Percentiles rank a stretch among this genome's conserved stretches.
These are phyloP conservation scores for Scalesia atractyloides DNA, from an alignment of 129 eudicot genomes.

Conservation along the genomic window DNA sequence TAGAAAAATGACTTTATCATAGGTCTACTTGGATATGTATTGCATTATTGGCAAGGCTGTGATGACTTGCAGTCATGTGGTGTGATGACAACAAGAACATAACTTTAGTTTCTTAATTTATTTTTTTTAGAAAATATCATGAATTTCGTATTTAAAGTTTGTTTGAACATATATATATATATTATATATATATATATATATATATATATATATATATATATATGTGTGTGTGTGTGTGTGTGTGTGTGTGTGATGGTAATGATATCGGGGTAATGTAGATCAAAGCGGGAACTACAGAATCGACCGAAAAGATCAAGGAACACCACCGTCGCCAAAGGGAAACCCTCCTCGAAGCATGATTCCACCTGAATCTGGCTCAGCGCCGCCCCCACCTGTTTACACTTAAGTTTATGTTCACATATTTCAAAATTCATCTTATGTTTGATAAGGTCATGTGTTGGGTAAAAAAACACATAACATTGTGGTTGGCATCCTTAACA, in stretches of 20 bases:
- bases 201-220: too few relatives aligned
- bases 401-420: conserved; percentile 11
- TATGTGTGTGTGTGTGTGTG: too few relatives aligned
- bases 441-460: not conserved
- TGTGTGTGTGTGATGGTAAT: not conserved
- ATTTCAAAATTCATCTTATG: not conserved
- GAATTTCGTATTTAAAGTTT: not conserved
- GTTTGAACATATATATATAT: not conserved
- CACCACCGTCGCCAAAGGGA: conserved; percentile 38
- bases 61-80: too few relatives aligned
- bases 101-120: not conserved
- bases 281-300: conserved; percentile 19
- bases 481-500: too few relatives aligned
- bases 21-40: too few relatives aligned
- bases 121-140: not conserved
- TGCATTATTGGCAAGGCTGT: not conserved
- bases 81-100: not conserved
- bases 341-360: conserved; percentile 9
- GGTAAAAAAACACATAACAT: too few relatives aligned
- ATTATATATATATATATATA: too few relatives aligned
- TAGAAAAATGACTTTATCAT: too few relatives aligned
- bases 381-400: conserved; percentile 25
- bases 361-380: conserved; percentile 22
- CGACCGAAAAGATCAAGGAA: conserved; percentile 41
- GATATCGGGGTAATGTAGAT: conserved; percentile 19